A percentile compares a stretch with the other conserved stretches of the same genome.
Evolutionary conservation across 2,329 filamentous ascomycete genomes (phyloP).

Genomic region (Fusarium subtropicale): DNA sequence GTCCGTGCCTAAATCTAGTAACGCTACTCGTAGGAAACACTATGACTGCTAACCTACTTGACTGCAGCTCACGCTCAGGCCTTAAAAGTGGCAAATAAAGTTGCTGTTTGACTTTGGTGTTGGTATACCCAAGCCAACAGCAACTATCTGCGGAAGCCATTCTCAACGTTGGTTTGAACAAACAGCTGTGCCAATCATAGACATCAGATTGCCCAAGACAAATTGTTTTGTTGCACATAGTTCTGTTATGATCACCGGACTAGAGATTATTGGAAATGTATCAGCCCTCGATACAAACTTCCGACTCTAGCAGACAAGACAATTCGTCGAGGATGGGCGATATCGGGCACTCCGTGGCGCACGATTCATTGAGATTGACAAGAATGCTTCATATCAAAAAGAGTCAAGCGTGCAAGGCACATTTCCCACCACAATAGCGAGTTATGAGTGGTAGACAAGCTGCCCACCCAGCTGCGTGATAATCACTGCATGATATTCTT

Average conservation of each 20-base stretch:
- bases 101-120: background rate
- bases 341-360: background rate
- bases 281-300: too few relatives aligned
- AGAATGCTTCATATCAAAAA: background rate
- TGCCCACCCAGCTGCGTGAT: constrained; percentile 11
- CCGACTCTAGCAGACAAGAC: background rate
- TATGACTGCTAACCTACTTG: background rate
- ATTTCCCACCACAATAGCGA: constrained; percentile 5
- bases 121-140: background rate
- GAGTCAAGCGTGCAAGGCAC: constrained; percentile 2
- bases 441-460: background rate
- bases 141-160: background rate
- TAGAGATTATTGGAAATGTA: background rate
- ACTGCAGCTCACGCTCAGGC: background rate
- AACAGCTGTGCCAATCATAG: background rate
- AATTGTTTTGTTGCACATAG: background rate
- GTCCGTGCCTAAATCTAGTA: background rate
- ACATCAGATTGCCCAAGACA: background rate
- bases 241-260: background rate
- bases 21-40: background rate
- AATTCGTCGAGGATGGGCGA: background rate
- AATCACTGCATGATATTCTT: constrained; percentile 28
- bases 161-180: background rate
- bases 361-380: background rate
- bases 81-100: constrained; percentile 27